Evolutionary conservation across 495 filamentous ascomycete species (phyloP), one percentile per base, ranked within the genome.

Genomic region (Lepidopterella palustris): DNA sequence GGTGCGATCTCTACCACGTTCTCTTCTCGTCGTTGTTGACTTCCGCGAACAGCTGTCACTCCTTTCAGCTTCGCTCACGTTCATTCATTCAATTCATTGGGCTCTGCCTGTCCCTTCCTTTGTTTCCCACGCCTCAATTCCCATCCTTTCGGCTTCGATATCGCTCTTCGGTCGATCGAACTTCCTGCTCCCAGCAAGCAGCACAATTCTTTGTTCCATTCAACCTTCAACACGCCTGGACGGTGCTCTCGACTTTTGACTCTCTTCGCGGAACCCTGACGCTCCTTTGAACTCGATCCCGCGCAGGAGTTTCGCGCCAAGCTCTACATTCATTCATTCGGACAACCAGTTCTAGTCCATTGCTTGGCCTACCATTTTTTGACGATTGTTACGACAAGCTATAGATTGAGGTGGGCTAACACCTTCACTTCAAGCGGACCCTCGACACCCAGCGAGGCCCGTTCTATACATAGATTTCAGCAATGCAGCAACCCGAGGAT

Each of bases 71-170:
- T 61, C 57, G 56, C 57, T 58, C 58, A 62, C 63, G 60, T 68
- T 68, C 66, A 29, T 66, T 67, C 60, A 35, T 26, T 32, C 10
- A 45, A 35, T 26, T 32, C 10, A 45, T 35, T 62, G 59, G 66
- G 50, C 57, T 57, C 35, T 54, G 57, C 59, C 66, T 61, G 66
- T 68, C 66, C 66, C 56, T 59, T 68, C 66, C 62, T 68, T 68
- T 42, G 29, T 32, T 45, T 18, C 45, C 57, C 60, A 26, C 28
- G 53, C 55, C 55, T 59, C 54, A 20, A 29, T 47, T 64, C 49
- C 56, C 60, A 53, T 58, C 57, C 53, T 51, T 55, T 40, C n/a
- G 31, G 26, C 54, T 56, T 54, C 61, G 61, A 61, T 39, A 68
- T 68, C 65, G 65, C 65, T 64, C 55, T 25, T 61, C 65, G 65